A percentile compares a stretch with the other conserved stretches of the same genome.
These are phyloP conservation scores for Cytospora leucostoma DNA, from an alignment of 2,329 filamentous ascomycete species.

Conservation along the genomic window DNA sequence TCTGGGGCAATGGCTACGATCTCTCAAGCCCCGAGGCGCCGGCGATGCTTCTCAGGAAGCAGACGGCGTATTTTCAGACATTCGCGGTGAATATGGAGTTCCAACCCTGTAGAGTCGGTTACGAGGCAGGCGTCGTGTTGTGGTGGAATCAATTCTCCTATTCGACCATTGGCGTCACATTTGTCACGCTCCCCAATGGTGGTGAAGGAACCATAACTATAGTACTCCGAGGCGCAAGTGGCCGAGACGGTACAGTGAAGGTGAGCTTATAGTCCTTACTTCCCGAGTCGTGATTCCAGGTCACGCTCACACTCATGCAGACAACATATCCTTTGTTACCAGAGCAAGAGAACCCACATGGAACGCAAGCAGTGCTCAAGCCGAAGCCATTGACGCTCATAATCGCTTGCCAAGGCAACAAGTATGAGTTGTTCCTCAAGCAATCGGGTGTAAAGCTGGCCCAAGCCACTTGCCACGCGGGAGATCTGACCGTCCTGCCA, in stretches of 20 bases:
- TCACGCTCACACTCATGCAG: constrained; percentile 1
- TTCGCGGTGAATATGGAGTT: constrained; percentile 51
- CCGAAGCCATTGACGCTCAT: neutral
- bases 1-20: constrained; percentile 55
- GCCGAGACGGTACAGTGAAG: constrained; percentile 29
- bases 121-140: constrained; percentile 55
- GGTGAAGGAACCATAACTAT: constrained; percentile 25
- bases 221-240: constrained; percentile 30
- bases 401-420: constrained; percentile 8
- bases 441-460: neutral
- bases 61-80: constrained; percentile 44
- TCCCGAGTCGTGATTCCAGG: neutral
- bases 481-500: constrained; percentile 34
- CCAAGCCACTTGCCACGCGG: constrained; percentile 17
- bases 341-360: neutral
- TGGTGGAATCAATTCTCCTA: constrained; percentile 55
- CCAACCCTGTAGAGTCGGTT: constrained; percentile 41
- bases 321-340: constrained; percentile 20
- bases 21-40: constrained; percentile 53
- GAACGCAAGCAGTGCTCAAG: constrained; percentile 6
- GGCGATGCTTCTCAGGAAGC: constrained; percentile 56
- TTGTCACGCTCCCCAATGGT: constrained; percentile 28
- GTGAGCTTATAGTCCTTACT: constrained; percentile 21
- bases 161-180: constrained; percentile 36
- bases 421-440: constrained; percentile 1